Base-by-base conservation (phyloP, 106 monocot species). In the Amphibolis antarctica region DNA sequence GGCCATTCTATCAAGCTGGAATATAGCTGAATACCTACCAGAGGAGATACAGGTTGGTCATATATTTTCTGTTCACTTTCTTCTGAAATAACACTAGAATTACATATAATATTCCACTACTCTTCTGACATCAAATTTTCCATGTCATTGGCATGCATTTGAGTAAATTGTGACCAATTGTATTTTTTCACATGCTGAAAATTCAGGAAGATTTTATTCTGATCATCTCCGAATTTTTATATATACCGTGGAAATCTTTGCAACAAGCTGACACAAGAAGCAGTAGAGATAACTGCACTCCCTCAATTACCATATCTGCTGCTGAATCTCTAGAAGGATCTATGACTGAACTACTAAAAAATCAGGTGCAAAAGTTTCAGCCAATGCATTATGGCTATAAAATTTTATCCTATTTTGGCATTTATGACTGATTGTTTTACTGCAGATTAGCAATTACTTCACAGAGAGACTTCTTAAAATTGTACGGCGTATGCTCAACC, bases 391-490 rank as follows among this genome's bases (percentile, higher is more conserved):
- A 54, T 42, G 66, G 23, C 60, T 63, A 26, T 27, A 9, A 68
- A 58, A 13, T 27, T 57, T 22, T 17, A 20, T 66, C 43, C 12
- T 21, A 12, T 31, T 25, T 44, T 21, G 18, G 19, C 26, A 13
- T 62, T 31, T 61, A 26, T 53, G 65, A 4, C 3, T 23, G 28
- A 59, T 66, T 69, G 5, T 56, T 71, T 21, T 66, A 27, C 58
- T 81, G 69, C 76, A 96, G 89, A 84, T 96, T 22, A 89, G 94
- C 89, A 84, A 70, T 73, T 80, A 89, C 57, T 96, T 96, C 47
- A 69, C 89, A 9, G 79, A 81, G 60, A 89, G 89, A 50, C 94
- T 96, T 68, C 79, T 86, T 11, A 78, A 57, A 63, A 96, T 86
- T 69, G 89, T 96, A 43, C 58, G 70, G 27, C 83, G 86, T 59